Evolutionary conservation across 2,329 filamentous ascomycete species (phyloP), one percentile per base, ranked within the genome.

Genomic region (Colletotrichum somersetense): DNA sequence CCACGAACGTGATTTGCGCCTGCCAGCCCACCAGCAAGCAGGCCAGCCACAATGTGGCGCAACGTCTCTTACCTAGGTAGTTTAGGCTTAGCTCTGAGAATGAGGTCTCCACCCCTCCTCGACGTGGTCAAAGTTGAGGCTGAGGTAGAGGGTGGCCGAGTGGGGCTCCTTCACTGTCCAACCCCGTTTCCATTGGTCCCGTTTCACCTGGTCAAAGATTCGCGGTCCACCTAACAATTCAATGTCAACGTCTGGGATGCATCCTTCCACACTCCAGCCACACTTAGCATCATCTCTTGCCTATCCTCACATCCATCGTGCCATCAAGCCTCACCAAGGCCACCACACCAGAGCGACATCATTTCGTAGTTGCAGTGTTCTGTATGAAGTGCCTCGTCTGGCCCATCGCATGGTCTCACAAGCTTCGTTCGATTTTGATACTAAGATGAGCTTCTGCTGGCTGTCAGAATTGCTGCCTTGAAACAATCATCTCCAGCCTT

Each of bases 391-490:
- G 35, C 23, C 10, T 53, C 48, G 16, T 16, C 10, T 30, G n/a
- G 44, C 38, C 48, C 26, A 46, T 35, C 12, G 62, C 35, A 46
- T 70, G 38, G 20, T 18, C 26, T 46, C 23, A 46, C 20, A 59
- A 40, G 1, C 42, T 48, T 30, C 50, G 8, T 30, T 59, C 38
- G 10, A 12, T 14, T 33, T 42, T 42, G 16, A 38, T 50, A 42
- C 18, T 30, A 72, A 65, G 33, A 72, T 72, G 70, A 70, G 55
- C 66, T 42, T 42, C 59, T 42, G 48, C 23, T 55, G 33, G 55
- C 61, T 50, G 46, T 52, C 50, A 48, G 46, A 61, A 20, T 40
- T 20, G 59, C 61, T 26, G 46, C 66, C 61, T 33, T 69, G n/a
- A 50, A 65, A 16, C 44, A 46, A 72, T 48, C 59, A 23, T 20